These are phyloP conservation scores for Kurtzmaniella cleridarum DNA, from an alignment of 805 yeast genomes.

Conservation along the genomic window DNA sequence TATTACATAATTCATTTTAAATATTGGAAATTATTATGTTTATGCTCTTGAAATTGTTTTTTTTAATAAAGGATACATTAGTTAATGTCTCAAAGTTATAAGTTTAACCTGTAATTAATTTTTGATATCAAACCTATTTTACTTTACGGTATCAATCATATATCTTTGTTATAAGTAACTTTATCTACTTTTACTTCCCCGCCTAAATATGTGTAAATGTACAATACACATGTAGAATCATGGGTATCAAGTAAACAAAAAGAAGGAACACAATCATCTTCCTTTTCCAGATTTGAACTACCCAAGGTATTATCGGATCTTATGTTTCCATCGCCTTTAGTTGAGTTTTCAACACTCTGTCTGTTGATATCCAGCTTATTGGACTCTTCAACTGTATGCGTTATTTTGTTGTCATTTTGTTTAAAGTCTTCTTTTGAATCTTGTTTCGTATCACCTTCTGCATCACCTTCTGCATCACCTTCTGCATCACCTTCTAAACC, in stretches of 20 bases:
- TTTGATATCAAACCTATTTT: no score
- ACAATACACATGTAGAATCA: slow-evolving; percentile 70
- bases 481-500: slow-evolving; percentile 5
- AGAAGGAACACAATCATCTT: slow-evolving; percentile 56
- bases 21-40: no score
- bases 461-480: not conserved
- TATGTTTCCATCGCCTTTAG: slow-evolving; percentile 2
- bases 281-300: slow-evolving; percentile 16
- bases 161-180: slow-evolving; percentile 41
- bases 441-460: slow-evolving; percentile 2
- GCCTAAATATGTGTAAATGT: slow-evolving; percentile 74
- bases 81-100: no score
- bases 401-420: slow-evolving; percentile 4
- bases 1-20: no score
- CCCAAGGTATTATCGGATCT: slow-evolving; percentile 8
- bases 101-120: no score
- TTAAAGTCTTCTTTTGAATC: no score
- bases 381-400: slow-evolving; percentile 14
- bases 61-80: no score
- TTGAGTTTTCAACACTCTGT: no score
- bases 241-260: slow-evolving; percentile 87
- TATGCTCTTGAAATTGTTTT: no score
- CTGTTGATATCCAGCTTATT: no score
- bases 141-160: not conserved
- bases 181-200: slow-evolving; percentile 91